Base-by-base conservation (phyloP, 78 protist genomes). In the Pelomyxa schiedti region DNA sequence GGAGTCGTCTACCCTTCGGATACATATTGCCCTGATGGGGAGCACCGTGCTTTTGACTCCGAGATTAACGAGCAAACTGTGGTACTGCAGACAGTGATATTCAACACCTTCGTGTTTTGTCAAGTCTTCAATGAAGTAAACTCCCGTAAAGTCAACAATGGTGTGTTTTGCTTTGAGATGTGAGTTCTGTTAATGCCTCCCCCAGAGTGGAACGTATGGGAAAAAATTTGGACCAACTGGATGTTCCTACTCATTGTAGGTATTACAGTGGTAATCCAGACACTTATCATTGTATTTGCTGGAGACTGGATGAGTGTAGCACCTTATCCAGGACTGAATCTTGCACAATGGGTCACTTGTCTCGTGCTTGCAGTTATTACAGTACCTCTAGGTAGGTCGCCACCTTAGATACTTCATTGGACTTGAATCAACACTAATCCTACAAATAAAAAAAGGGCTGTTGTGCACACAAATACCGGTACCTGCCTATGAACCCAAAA, bases 81-180 rank as follows among this genome's bases (percentile, higher is more conserved):
- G 1, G 35, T 1, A 35, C 16, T 47, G 52, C 39, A 42, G 43
- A 93, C 95, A 0, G 39, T 92, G 16, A 8, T 97, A 28, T 97
- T 96, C 94, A 97, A 95, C 78, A 73, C 91, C 3, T 96, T 97
- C n/a, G 97, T 97, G 30, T 82, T 86, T 66, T 4, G 39, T n/a
- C 98, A 95, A 69, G 43, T 95, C 7, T 92, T 95, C 80, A 97
- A 97, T 83, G 98, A 96, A 80, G 7, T 95, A 76, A 94, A 94
- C 79, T 8, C 81, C 26, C 68, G 97, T 53, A 75, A 74, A 16
- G 29, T 93, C 6, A 40, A 72, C 32, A 42, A 66, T 40, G n/a
- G n/a, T n/a, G n/a, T n/a, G n/a, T n/a, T n/a, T n/a, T n/a, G n/a
- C n/a, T n/a, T n/a, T n/a, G n/a, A n/a, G n/a, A n/a, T n/a, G n/a